Evolutionary conservation across 805 yeast species (phyloP).

Genomic region (Ogataea philodendri): DNA sequence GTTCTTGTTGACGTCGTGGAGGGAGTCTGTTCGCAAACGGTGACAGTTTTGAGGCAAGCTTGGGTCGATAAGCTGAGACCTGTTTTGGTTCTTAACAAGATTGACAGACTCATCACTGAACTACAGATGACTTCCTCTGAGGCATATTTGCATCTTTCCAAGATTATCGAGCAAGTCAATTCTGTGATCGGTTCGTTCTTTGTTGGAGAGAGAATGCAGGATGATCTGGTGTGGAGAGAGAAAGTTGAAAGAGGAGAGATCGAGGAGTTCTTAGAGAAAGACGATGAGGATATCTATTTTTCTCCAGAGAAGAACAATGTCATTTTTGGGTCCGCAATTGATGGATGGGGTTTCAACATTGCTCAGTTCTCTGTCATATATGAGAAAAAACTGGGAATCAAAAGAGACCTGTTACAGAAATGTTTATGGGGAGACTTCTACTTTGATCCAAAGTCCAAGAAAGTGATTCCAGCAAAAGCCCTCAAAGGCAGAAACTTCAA

Average conservation of each 20-base stretch:
- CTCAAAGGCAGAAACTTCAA: slow-evolving; percentile 60
- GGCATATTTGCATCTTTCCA: slow-evolving; percentile 76
- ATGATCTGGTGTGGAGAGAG: slow-evolving; percentile 76
- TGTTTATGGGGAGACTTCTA: slow-evolving; percentile 96
- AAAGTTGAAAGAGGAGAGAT: slow-evolving; percentile 44
- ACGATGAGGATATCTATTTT: slow-evolving; percentile 81
- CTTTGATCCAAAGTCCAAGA: slow-evolving; percentile 86
- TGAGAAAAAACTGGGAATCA: slow-evolving; percentile 80
- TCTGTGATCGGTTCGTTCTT: slow-evolving; percentile 91
- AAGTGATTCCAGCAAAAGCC: slow-evolving; percentile 66
- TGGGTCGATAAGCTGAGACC: slow-evolving; percentile 94
- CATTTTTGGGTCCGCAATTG: slow-evolving; percentile 85
- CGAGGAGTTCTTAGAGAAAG: slow-evolving; percentile 65
- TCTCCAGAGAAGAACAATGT: slow-evolving; percentile 87
- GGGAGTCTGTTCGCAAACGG: slow-evolving; percentile 97
- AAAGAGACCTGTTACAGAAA: slow-evolving; percentile 71
- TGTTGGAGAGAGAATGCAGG: slow-evolving; percentile 90
- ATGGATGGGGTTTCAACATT: slow-evolving; percentile 97
- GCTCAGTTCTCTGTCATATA: slow-evolving; percentile 86
- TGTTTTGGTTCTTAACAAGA: slow-evolving; percentile 81
- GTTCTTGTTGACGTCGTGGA: slow-evolving; percentile 95
- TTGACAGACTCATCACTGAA: slow-evolving; percentile 82
- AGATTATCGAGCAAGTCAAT: slow-evolving; percentile 88
- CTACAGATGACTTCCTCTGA: slow-evolving; percentile 79
- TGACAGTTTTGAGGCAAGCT: slow-evolving; percentile 89